Conservation (phyloP, 164 flowering plant genomes). For the Euptelea pleiosperma region DNA sequence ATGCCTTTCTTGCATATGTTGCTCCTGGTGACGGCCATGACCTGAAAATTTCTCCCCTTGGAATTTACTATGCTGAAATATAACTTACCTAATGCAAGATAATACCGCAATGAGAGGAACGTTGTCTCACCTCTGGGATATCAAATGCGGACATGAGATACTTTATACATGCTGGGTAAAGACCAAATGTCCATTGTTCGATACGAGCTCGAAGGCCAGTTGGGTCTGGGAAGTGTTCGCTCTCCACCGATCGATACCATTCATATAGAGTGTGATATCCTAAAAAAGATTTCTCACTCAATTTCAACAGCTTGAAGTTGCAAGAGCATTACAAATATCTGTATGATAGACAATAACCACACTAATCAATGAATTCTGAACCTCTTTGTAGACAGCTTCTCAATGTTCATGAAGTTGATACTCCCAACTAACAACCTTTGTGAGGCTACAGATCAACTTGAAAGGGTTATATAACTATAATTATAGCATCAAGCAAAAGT, state of each 20-base stretch:
- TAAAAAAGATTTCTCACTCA: constrained; percentile 18
- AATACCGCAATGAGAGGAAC: background rate
- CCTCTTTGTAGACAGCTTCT: too few relatives aligned
- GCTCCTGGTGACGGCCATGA: constrained; percentile 93
- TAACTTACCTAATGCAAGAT: background rate
- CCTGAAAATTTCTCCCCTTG: constrained; percentile 45
- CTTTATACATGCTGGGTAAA: constrained; percentile 98
- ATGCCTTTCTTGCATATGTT: constrained; percentile 84
- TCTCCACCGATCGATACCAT: constrained; percentile 89
- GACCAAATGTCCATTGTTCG: constrained; percentile 97
- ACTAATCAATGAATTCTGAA: background rate
- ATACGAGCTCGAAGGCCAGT: constrained; percentile 93
- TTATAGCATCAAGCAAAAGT: too few relatives aligned
- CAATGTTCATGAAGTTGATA: background rate
- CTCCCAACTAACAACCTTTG: background rate
- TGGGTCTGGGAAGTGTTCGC: constrained; percentile 97
- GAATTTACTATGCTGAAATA: constrained; percentile 6
- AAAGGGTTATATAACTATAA: too few relatives aligned
- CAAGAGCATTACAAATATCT: background rate
- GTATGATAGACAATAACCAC: background rate
- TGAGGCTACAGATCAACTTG: too few relatives aligned
- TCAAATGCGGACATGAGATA: constrained; percentile 99
- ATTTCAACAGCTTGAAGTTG: background rate
- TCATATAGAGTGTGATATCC: constrained; percentile 94
- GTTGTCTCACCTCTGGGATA: constrained; percentile 78